These are phyloP conservation scores for Fusarium albidum DNA, from an alignment of 2,329 filamentous ascomycete genomes.

Conservation along the genomic window DNA sequence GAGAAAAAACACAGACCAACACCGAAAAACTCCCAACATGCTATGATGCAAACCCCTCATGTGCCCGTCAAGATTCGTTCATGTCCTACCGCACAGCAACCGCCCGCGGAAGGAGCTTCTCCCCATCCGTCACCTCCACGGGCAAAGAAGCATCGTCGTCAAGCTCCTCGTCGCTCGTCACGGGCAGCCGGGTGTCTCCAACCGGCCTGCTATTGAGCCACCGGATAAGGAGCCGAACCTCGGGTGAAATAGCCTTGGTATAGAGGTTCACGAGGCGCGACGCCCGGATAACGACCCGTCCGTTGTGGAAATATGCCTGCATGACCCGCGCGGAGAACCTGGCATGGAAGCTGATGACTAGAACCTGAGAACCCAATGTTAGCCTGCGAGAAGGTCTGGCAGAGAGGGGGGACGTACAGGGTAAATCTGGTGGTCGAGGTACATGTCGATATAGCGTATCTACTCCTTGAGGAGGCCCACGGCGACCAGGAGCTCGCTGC, in stretches of 20 bases:
- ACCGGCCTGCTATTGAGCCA: conserved; percentile 22
- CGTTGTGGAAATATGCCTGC: conserved; percentile 16
- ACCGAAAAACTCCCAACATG: too few species aligned
- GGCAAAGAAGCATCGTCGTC: conserved; percentile 47
- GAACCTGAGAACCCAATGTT: conserved; percentile 14
- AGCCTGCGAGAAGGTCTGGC: too few species aligned
- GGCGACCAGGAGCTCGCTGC: not conserved
- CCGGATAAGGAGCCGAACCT: conserved; percentile 8
- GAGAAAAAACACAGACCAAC: too few species aligned
- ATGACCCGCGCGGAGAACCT: conserved; percentile 19
- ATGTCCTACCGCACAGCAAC: not conserved
- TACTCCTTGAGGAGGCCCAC: not conserved
- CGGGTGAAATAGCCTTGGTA: not conserved
- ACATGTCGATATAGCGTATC: not conserved
- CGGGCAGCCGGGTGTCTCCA: conserved; percentile 18
- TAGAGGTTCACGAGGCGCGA: conserved; percentile 22
- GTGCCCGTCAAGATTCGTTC: too few species aligned
- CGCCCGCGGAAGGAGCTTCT: not conserved
- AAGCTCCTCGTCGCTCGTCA: not conserved
- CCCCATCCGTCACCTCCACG: not conserved
- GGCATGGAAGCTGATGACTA: conserved; percentile 18
- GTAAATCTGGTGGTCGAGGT: not conserved
- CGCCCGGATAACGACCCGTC: conserved; percentile 6
- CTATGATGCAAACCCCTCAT: too few species aligned
- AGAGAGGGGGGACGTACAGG: not conserved